These are phyloP conservation scores for Penicillium pancosmium DNA, from an alignment of 495 filamentous ascomycete genomes.

Conservation along the genomic window DNA sequence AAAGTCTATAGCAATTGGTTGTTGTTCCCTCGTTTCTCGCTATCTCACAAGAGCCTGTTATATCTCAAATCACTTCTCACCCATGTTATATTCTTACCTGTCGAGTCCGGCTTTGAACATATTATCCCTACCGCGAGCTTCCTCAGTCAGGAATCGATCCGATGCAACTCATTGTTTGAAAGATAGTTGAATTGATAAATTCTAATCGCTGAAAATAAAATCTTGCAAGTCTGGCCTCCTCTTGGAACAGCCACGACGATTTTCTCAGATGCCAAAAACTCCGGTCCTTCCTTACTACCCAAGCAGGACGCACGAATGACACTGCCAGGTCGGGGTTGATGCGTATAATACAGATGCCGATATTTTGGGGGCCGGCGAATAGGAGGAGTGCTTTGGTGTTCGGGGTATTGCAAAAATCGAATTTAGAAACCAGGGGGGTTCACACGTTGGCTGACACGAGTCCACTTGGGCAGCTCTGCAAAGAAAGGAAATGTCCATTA, in stretches of 20 bases:
- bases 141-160: background rate
- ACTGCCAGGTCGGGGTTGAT: constrained; percentile 8
- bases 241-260: constrained; percentile 20
- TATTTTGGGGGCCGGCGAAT: constrained; percentile 11
- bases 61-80: background rate
- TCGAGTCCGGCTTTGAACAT: constrained; percentile 7
- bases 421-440: constrained; percentile 91
- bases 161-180: constrained; percentile 9
- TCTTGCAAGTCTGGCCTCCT: constrained; percentile 28
- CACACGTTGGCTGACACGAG: constrained; percentile 85
- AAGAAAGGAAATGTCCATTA: constrained; percentile 6
- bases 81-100: constrained; percentile 22
- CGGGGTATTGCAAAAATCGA: constrained; percentile 4
- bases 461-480: constrained; percentile 92
- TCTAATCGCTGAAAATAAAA: constrained; percentile 35
- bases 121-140: constrained; percentile 8
- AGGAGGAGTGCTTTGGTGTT: constrained; percentile 10
- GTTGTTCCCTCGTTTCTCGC: background rate
- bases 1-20: too few species aligned
- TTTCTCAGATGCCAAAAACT: constrained; percentile 44
- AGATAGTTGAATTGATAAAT: constrained; percentile 23
- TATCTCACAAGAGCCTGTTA: background rate
- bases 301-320: constrained; percentile 8
- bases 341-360: constrained; percentile 41
- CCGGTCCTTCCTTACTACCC: constrained; percentile 33